Evolutionary conservation across 2,329 filamentous ascomycete genomes (phyloP).

Genomic region (Nothomitra cinnamomea): DNA sequence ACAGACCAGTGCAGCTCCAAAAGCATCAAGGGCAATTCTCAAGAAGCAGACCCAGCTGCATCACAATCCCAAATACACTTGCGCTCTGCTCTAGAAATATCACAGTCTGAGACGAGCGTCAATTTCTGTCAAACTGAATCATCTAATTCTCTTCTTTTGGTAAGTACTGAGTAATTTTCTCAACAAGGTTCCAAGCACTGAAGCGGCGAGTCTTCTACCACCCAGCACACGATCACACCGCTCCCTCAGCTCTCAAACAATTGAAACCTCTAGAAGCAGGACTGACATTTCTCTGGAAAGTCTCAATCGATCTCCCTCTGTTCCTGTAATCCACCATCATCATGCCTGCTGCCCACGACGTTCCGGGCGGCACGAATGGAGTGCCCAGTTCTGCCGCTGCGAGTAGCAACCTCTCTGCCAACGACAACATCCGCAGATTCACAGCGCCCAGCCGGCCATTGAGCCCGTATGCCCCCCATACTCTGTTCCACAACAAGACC

Average conservation of each 20-base stretch:
- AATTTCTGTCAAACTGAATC: no score
- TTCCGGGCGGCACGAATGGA: slow-evolving; percentile 9
- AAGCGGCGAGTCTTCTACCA: no score
- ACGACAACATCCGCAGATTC: slow-evolving; percentile 98
- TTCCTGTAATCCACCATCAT: background rate
- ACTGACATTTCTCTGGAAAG: background rate
- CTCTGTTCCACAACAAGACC: slow-evolving; percentile 98
- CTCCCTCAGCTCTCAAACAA: background rate
- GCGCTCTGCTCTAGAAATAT: no score
- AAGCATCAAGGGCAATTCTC: background rate
- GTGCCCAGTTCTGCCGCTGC: slow-evolving; percentile 10
- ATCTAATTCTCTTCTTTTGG: no score
- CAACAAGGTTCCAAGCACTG: no score
- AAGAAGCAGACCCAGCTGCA: no score
- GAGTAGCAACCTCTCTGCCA: slow-evolving; percentile 43
- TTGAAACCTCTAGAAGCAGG: background rate
- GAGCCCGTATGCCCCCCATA: slow-evolving; percentile 74
- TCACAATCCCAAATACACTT: no score
- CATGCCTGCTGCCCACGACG: slow-evolving; percentile 2
- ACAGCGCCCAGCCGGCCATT: slow-evolving; percentile 78
- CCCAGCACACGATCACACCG: no score
- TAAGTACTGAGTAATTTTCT: no score
- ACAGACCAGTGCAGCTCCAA: background rate
- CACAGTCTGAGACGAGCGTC: no score
- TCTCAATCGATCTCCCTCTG: background rate